Base-by-base conservation (phyloP, 768 basidiomycete genomes). In the Mrakia gelida region DNA sequence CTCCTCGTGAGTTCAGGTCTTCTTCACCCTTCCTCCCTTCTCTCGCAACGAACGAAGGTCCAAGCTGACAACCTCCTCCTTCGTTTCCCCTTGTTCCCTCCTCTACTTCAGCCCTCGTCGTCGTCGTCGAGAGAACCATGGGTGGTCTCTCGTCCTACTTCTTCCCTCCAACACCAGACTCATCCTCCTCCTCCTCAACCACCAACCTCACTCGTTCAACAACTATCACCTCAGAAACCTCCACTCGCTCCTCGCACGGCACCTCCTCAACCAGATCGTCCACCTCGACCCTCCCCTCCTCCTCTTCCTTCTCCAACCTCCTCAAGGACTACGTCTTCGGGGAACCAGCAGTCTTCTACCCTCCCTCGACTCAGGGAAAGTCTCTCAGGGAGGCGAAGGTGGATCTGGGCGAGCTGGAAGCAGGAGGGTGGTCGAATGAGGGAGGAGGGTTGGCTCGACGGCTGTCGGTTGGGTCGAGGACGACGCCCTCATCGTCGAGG, bases 331-430 rank as follows among this genome's bases (percentile, higher is more conserved):
- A 70, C 67, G 34, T 70, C 67, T 70, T 34, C 34, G 34, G 34
- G 43, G 67, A 70, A n/a, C 34, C 67, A 70, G 18, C 38, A 26
- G 67, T 70, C 41, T 70, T 70, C 67, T 70, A 70, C 13, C 67
- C 72, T 32, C 52, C 72, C 5, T 61, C 72, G 0, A 13, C 16
- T 9, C 30, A 38, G 18, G 72, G 18, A 1, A 52, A 61, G 34
- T 32, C 72, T 9, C 23, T 54, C 32, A 54, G 34, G 34, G 72
- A 59, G 28, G 72, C 49, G 15, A 61, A 73, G 32, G 72, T 41
- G 34, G 72, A 38, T 18, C 23, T 30, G 26, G 72, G 52, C 3
- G 52, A 32, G 28, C 30, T 32, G 72, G 28, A 32, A 11, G 34
- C 30, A 11, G 52, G 54, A n/a, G 52, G 54, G 6, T 28, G 72